A percentile compares a stretch with the other conserved stretches of the same genome.
Evolutionary conservation across 768 basidiomycete genomes (phyloP).

Genomic region (Trametes sanguinea): DNA sequence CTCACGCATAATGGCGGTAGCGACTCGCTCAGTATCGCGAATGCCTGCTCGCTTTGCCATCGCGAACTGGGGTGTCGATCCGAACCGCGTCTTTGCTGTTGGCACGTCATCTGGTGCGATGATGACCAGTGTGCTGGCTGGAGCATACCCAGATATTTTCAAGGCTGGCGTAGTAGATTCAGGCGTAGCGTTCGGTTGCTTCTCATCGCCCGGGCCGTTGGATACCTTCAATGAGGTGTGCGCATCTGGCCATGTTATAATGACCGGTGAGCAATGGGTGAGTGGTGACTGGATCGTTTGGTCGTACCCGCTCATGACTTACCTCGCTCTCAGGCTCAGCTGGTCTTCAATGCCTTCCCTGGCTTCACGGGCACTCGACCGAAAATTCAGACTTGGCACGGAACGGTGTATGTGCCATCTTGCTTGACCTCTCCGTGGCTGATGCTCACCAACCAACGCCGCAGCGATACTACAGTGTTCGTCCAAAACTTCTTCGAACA

Average conservation of each 20-base stretch:
- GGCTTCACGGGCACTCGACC: slow-evolving; percentile 54
- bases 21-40: slow-evolving; percentile 54
- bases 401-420: slow-evolving; percentile 38
- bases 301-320: not conserved
- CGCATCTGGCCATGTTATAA: slow-evolving; percentile 44
- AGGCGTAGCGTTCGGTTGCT: slow-evolving; percentile 58
- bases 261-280: slow-evolving; percentile 49
- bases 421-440: not conserved
- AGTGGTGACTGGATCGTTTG: not conserved
- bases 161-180: slow-evolving; percentile 49
- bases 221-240: slow-evolving; percentile 51
- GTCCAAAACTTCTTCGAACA: slow-evolving; percentile 52
- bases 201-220: slow-evolving; percentile 40
- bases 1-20: slow-evolving; percentile 58
- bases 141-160: slow-evolving; percentile 58
- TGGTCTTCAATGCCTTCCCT: slow-evolving; percentile 49
- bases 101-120: slow-evolving; percentile 57
- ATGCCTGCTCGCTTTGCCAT: slow-evolving; percentile 51
- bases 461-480: slow-evolving; percentile 53
- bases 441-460: not conserved
- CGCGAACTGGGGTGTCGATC: slow-evolving; percentile 47
- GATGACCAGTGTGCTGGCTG: slow-evolving; percentile 60
- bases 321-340: slow-evolving; percentile 38
- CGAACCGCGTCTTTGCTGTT: slow-evolving; percentile 49
- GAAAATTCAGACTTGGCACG: slow-evolving; percentile 57